Base-by-base conservation (phyloP, 768 basidiomycete species). In the Amanita rimosa region DNA sequence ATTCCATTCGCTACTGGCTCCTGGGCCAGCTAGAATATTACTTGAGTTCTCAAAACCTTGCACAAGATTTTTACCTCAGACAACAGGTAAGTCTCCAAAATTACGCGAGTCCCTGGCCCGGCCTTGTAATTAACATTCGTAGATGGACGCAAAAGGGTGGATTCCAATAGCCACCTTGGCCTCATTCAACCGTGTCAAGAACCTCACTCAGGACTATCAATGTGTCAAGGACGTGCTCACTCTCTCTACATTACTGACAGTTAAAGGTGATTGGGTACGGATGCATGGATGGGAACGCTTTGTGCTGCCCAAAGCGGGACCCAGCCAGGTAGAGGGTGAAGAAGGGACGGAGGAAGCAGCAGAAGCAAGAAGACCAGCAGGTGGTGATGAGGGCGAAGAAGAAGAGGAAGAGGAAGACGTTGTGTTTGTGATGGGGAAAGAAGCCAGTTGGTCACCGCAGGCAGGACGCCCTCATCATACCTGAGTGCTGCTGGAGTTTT, bases 91-190 rank as follows among this genome's bases (percentile, higher is more conserved):
- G 82, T 71, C 13, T 42, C n/a, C n/a, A n/a, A n/a, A n/a, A 42
- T 54, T 16, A 14, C 33, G 43, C 41, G 52, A 54, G 21, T 48
- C 19, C 21, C 48, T 39, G 26, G 4, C 6, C 41, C 14, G 21
- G 48, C 42, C 54, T 9, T 40, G 21, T 24, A 24, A 5, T 24
- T 49, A n/a, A 46, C 36, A 13, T 44, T 17, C 29, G 17, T 57
- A 95, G 92, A 94, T 97, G 93, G 91, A 96, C 62, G 71, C 76
- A 3, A 69, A 75, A 49, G 93, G 93, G 8, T 97, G 89, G 89
- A 81, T 97, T 44, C 76, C 83, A 9, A 84, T 94, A 40, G 56
- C 75, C 11, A 67, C 92, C 45, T 73, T 97, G 49, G 85, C 89
- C 1, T 87, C 88, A 9, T 97, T 96, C 72, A 89, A 87, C 57